Evolutionary conservation across 2,329 filamentous ascomycete genomes (phyloP), one percentile per base, ranked within the genome.

Genomic region (Colletotrichum australisinense): DNA sequence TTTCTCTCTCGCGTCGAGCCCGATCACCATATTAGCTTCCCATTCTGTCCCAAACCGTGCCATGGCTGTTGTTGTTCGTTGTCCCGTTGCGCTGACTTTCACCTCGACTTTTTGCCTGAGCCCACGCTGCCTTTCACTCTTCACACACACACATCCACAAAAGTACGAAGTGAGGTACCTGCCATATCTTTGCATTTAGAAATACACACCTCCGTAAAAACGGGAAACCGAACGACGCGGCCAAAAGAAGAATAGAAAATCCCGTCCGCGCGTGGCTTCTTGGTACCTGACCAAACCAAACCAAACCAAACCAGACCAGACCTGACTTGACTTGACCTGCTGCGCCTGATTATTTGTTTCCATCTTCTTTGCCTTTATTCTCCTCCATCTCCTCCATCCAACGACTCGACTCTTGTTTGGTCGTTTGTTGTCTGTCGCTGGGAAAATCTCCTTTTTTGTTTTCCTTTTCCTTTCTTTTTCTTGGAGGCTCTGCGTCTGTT

Each of bases 21-120:
- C 66, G 70, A 73, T 73, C 70, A 60, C 66, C 70, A 69, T 30
- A 59, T 64, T 73, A 73, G 70, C 59, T 73, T 73, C 59, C 70
- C 55, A 60, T 73, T 65, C 42, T 63, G 70, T 69, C 59, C 70
- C 59, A 73, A 70, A 55, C 59, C 59, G 35, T 65, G 28, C 60
- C 59, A 38, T 70, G 59, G 69, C 53, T 65, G 58, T 35, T 64
- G 53, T 42, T 55, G 70, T 22, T 57, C 46, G 55, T 64, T 28
- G 42, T 58, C 59, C 70, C 70, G 59, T 59, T 63, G 66, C 42
- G 30, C 28, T 69, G 42, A 63, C 42, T 24, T 63, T 69, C 42
- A 63, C 42, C 42, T 19, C 35, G 42, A 42, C 55, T 30, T 56
- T 49, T 63, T 63, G 59, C 59, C 53, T 67, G 30, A 59, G 70